Base-by-base conservation (phyloP, 2,329 filamentous ascomycete species). In the Rhinocladiella mackenziei region DNA sequence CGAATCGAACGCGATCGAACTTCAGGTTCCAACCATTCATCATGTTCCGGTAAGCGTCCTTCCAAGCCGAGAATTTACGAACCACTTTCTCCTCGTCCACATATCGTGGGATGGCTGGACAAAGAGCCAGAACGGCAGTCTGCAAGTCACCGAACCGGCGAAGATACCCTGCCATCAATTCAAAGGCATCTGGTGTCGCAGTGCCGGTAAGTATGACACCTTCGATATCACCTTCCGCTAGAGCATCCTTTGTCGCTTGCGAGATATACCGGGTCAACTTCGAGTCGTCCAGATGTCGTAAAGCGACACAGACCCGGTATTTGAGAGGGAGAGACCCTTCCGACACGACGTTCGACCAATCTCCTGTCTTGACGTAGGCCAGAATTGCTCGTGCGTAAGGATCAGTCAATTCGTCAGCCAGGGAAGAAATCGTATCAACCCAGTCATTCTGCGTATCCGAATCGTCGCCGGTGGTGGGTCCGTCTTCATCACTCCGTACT, bases 1-100 rank as follows among this genome's bases (percentile, higher is more conserved):
- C 74, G 61, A 81, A 83, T 23, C 70, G 69, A 2, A 77, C 75
- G 22, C 79, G 74, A 48, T 79, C 70, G 18, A 77, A 66, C 55
- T 80, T 79, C 6, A 78, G 68, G 41, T 76, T 75, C 77, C 78
- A 82, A 6, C 69, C 69, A 55, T 81, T 79, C 64, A 83, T 77
- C 43, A 76, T 72, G 49, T 69, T 65, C 45, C 79, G 73, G 58
- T 83, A 83, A 3, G 72, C 74, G 48, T 80, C 74, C 51, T 76
- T 76, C 79, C 79, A 83, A 50, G 75, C 67, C 34, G 74, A 65
- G 62, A 76, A 81, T 44, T 73, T 74, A 0, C 69, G 51, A 49
- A 77, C 71, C 53, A 72, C 68, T 31, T 73, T 65, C 29, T 57
- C 45, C 50, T 80, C 74, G 52, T 73, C 71, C 48, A 82, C 69